Evolutionary conservation across 441 rosid genomes (phyloP).

Genomic region (Croton setiger): DNA sequence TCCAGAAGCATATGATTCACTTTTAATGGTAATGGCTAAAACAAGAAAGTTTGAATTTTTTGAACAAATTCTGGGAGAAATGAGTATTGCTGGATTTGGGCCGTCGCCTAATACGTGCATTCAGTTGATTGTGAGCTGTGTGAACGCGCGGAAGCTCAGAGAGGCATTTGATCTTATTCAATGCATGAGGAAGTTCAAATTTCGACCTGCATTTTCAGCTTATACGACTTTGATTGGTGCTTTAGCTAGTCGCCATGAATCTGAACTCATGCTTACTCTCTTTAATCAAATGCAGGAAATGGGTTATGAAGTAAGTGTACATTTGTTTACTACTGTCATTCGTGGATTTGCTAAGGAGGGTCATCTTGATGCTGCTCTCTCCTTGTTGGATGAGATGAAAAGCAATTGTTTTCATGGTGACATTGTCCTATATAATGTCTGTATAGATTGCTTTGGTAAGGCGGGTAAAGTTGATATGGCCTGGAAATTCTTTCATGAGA

Average conservation of each 20-base stretch:
- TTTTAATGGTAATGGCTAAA: slow-evolving; percentile 68
- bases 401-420: slow-evolving; percentile 72
- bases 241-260: slow-evolving; percentile 48
- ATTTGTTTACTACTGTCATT: slow-evolving; percentile 77
- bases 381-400: slow-evolving; percentile 87
- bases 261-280: slow-evolving; percentile 69
- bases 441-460: slow-evolving; percentile 93
- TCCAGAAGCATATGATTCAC: slow-evolving; percentile 78
- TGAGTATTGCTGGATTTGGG: slow-evolving; percentile 84
- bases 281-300: slow-evolving; percentile 92
- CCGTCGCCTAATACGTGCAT: slow-evolving; percentile 51
- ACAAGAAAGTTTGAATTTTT: slow-evolving; percentile 49
- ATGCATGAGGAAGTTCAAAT: slow-evolving; percentile 84
- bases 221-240: slow-evolving; percentile 89
- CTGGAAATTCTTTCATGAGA: slow-evolving; percentile 95
- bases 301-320: slow-evolving; percentile 79
- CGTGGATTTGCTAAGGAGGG: slow-evolving; percentile 78
- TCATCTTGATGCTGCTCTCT: slow-evolving; percentile 72
- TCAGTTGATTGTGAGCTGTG: slow-evolving; percentile 58
- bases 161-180: slow-evolving; percentile 76
- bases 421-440: slow-evolving; percentile 86
- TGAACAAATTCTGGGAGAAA: slow-evolving; percentile 77
- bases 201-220: slow-evolving; percentile 88
- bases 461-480: slow-evolving; percentile 90
- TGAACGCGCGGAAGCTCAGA: slow-evolving; percentile 52